Conservation (phyloP, 139 green algal species). For the Picochlorum sp. region DNA sequence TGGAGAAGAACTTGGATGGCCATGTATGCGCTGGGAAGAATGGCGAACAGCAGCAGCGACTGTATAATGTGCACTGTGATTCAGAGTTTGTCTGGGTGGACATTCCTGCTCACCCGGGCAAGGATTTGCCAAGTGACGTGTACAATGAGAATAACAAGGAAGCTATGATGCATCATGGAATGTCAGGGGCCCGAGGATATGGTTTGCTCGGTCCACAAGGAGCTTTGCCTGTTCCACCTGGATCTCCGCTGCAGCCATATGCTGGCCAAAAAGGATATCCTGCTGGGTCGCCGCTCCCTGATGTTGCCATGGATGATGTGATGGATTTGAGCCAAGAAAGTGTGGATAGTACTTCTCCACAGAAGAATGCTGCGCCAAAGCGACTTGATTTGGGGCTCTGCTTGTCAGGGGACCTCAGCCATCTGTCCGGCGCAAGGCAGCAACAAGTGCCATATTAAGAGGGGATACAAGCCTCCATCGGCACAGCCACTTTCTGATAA, state of each 20-base stretch:
- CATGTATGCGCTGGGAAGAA: slow-evolving; percentile 10
- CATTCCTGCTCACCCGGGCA: slow-evolving; percentile 13
- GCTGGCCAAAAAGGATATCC: not conserved
- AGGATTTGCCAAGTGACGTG: slow-evolving; percentile 17
- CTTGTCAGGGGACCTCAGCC: slow-evolving; percentile 5
- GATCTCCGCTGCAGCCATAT: slow-evolving; percentile 18
- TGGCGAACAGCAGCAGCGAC: slow-evolving; percentile 30
- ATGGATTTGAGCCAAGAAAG: slow-evolving; percentile 13
- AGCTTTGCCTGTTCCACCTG: not conserved
- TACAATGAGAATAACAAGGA: slow-evolving; percentile 17
- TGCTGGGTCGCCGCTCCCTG: not conserved
- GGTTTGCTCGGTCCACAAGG: slow-evolving; percentile 10
- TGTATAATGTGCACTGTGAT: slow-evolving; percentile 42
- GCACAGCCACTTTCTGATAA: not conserved
- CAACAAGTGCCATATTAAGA: slow-evolving; percentile 15
- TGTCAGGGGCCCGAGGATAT: not conserved
- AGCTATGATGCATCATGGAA: not conserved
- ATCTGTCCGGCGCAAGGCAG: slow-evolving; percentile 13
- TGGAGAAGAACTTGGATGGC: slow-evolving; percentile 24
- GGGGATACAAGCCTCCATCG: slow-evolving; percentile 15
- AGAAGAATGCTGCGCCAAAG: not conserved
- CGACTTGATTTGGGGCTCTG: not conserved
- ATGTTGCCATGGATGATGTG: not conserved
- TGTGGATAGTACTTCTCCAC: not conserved
- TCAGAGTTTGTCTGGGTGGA: slow-evolving; percentile 28